Percentiles rank a stretch among this genome's conserved stretches.
Conservation (phyloP, 352 stramenopile genomes). For the Pythium vanterpoolii region DNA sequence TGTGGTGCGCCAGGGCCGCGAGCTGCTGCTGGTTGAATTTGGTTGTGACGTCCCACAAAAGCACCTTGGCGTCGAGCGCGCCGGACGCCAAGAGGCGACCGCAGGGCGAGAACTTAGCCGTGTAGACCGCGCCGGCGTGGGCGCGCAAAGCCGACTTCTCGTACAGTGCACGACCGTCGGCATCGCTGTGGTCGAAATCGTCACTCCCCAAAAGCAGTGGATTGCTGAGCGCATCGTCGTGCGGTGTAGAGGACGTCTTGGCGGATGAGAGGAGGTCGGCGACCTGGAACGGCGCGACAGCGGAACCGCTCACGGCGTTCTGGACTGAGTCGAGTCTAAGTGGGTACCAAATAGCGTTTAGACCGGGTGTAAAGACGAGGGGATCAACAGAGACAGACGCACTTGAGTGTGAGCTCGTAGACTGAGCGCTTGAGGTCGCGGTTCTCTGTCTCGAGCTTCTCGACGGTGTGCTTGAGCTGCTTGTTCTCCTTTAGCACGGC, state of each 20-base stretch:
- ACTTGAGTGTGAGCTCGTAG: slow-evolving; percentile 89
- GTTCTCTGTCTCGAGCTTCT: slow-evolving; percentile 87
- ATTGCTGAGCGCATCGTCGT: slow-evolving; percentile 32
- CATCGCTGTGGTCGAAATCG: slow-evolving; percentile 43
- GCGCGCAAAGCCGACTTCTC: slow-evolving; percentile 80
- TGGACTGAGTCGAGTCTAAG: slow-evolving; percentile 71
- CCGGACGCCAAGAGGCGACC: slow-evolving; percentile 76
- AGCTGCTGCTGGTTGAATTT: slow-evolving; percentile 88
- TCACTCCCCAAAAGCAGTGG: slow-evolving; percentile 44
- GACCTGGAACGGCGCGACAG: slow-evolving; percentile 62
- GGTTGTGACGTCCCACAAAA: slow-evolving; percentile 86
- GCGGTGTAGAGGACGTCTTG: slow-evolving; percentile 30
- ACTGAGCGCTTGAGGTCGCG: slow-evolving; percentile 90
- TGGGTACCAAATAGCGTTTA: background rate
- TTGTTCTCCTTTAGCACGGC: slow-evolving; percentile 83
- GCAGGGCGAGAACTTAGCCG: slow-evolving; percentile 83
- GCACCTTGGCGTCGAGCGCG: slow-evolving; percentile 76
- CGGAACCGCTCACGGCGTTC: slow-evolving; percentile 23
- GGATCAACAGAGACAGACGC: background rate
- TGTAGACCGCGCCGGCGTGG: slow-evolving; percentile 80
- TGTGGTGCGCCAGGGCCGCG: slow-evolving; percentile 66
- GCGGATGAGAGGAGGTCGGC: slow-evolving; percentile 55
- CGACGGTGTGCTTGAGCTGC: slow-evolving; percentile 73
- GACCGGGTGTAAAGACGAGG: background rate
- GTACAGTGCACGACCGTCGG: slow-evolving; percentile 67